Evolutionary conservation across 805 yeast genomes (phyloP), one percentile per base, ranked within the genome.

Genomic region (Saccharomycopsis microspora): DNA sequence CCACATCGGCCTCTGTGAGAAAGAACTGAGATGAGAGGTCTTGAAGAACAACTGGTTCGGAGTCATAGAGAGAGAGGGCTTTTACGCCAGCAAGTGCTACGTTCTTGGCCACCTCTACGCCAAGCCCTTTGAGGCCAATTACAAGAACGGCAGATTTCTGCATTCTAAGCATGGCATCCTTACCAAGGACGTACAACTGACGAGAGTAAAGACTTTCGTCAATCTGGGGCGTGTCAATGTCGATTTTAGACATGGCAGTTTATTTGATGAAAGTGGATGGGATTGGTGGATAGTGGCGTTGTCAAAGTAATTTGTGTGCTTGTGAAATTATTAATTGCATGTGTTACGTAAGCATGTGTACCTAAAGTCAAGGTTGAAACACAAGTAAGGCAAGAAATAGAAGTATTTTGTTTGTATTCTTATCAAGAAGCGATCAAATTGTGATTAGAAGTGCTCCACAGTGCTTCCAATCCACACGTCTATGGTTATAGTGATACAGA

Each of bases 161-260:
- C 97, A 93, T 85, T 64, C 87, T 85, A 58, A 89, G 71, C 99
- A 93, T 93, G 45, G 99, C 99, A 56, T 93, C 99, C 59, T 86
- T 88, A 53, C 99, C 99, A 55, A 93, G 68, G 45, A 93, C 99
- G 59, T 90, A 87, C 65, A 93, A 76, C 69, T 93, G 98, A 64
- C 98, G 86, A 38, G 97, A 89, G 73, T 93, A 93, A 56, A 93
- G 75, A 50, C 94, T 74, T 71, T 93, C 98, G 63, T 93, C 98
- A 59, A 93, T 90, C 52, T 78, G 74, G 41, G 50, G 45, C 29
- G 41, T 39, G 27, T 47, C 54, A 6, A 48, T 41, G 38, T 47
- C 49, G 36, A 50, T 50, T 27, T 41, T 45, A 27, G 36, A 34
- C 36, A 34, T 34, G n/a, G n/a, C n/a, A 3, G 36, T 34, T n/a